Evolutionary conservation across 75 land plant genomes (phyloP), one percentile per base, ranked within the genome.

Genomic region (Pseudotsuga menziesii): DNA sequence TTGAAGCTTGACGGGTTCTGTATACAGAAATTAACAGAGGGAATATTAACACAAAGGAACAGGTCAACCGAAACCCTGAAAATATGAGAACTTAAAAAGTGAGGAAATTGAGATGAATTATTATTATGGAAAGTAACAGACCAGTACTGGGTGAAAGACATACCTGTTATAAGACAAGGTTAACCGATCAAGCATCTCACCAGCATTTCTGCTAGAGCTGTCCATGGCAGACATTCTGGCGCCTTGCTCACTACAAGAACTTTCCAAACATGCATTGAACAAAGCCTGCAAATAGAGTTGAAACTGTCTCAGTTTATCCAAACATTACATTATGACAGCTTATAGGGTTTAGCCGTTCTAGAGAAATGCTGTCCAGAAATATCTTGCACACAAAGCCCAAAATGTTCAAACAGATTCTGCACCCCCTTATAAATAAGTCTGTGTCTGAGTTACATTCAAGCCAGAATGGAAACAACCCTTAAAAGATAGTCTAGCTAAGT

Each of bases 181-280:
- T 72, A 97, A 91, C 25, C 86, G 84, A 56, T 91, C 96, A 80
- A 97, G 93, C 99, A 95, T 93, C n/a, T 97, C 96, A 15, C 90
- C 90, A 72, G 99, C 99, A 87, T 97, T 97, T 74, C 89, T 89
- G 82, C 94, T 93, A 25, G 99, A 97, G 71, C 89, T 97, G 57
- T 97, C 99, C 99, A 97, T 97, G 54, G 99, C 99, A 61, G 99
- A 95, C 99, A 97, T 95, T 55, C 99, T 84, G 27, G 98, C 96
- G 27, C 99, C 96, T 67, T 88, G 89, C 78, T 97, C 99, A 83
- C 99, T 95, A 71, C 93, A 91, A 22, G 94, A 94, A 84, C 93
- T 97, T 79, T 97, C 99, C 83, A 97, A 72, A 19, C 88, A 85
- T 20, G 89, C 99, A 83, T 90, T 97, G 87, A 86, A 95, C 79